Conservation (phyloP, 208 protist genomes). For the Wallacemonas sp. region DNA sequence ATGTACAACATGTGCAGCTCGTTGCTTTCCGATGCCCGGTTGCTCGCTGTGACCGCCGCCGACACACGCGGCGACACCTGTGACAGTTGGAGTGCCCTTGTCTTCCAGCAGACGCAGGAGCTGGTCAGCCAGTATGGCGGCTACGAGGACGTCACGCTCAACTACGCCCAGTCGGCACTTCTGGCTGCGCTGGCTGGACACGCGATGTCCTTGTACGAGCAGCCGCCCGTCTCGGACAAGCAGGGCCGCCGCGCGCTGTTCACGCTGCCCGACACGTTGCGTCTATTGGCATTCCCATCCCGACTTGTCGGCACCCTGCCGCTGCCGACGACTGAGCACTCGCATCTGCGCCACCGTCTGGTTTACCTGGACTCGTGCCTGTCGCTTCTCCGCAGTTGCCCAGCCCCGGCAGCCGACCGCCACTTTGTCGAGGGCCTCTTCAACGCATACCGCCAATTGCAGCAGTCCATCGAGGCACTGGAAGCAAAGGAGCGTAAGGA, state of each 20-base stretch:
- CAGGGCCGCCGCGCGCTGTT: constrained; percentile 36
- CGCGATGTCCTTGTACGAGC: constrained; percentile 31
- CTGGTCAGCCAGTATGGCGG: constrained; percentile 72
- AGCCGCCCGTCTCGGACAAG: constrained; percentile 2
- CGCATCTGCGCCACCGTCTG: constrained; percentile 54
- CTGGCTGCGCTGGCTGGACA: constrained; percentile 62
- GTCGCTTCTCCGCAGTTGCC: constrained; percentile 42
- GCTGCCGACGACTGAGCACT: constrained; percentile 17
- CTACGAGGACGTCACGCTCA: constrained; percentile 87
- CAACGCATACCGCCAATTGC: constrained; percentile 62
- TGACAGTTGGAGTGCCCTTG: constrained; percentile 65
- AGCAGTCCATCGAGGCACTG: constrained; percentile 63
- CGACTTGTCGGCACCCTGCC: constrained; percentile 23
- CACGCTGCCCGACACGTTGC: constrained; percentile 31
- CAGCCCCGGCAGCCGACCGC: constrained; percentile 43
- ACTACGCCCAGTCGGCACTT: constrained; percentile 76
- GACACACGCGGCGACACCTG: constrained; percentile 5
- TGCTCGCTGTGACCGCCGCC: constrained; percentile 22
- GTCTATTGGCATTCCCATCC: constrained; percentile 65
- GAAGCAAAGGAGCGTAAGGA: constrained; percentile 72
- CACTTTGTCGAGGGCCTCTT: constrained; percentile 69
- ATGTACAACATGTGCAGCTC: constrained; percentile 68
- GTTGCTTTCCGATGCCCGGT: constrained; percentile 65
- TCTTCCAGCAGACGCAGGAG: constrained; percentile 70
- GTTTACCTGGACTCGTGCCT: constrained; percentile 79